phyloP scores from a whole-genome alignment of 768 basidiomycete species.

The Mycena galopus region DNA sequence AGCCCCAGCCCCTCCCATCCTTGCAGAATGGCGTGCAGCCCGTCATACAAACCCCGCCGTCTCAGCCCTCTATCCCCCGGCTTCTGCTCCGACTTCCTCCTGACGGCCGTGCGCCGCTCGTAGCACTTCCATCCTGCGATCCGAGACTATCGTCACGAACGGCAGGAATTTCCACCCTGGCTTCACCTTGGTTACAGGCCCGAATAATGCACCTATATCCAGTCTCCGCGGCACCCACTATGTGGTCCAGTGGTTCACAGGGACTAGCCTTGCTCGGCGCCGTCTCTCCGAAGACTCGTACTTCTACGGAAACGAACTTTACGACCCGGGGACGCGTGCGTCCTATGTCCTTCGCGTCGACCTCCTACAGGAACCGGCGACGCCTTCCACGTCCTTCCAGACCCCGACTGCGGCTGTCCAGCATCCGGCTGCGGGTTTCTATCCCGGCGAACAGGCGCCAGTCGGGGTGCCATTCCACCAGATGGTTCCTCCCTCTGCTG shows the following conservation, averaged over 20 bases:
- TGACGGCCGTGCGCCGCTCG: not conserved
- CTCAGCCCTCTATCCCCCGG: not conserved
- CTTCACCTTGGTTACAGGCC: not conserved
- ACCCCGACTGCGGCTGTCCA: not conserved
- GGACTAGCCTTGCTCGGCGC: not conserved
- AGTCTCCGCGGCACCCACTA: not conserved
- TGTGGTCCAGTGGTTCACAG: not conserved
- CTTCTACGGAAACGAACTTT: constrained; percentile 14
- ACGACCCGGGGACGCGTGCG: not conserved
- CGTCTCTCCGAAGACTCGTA: not conserved
- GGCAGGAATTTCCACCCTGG: no score
- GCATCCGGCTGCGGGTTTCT: not conserved
- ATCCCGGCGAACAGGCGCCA: not conserved
- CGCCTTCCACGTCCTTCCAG: not conserved
- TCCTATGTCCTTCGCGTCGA: not conserved
- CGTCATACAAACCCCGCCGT: not conserved
- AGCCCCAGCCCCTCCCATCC: not conserved
- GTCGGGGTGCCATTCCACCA: not conserved
- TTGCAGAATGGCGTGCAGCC: not conserved
- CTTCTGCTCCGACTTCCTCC: not conserved
- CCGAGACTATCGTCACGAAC: no score
- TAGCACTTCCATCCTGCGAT: not conserved
- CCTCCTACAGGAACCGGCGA: not conserved
- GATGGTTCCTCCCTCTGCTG: not conserved
- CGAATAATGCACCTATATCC: not conserved